Conservation (phyloP, 352 stramenopile species). For the Elongisporangium undulatum region DNA sequence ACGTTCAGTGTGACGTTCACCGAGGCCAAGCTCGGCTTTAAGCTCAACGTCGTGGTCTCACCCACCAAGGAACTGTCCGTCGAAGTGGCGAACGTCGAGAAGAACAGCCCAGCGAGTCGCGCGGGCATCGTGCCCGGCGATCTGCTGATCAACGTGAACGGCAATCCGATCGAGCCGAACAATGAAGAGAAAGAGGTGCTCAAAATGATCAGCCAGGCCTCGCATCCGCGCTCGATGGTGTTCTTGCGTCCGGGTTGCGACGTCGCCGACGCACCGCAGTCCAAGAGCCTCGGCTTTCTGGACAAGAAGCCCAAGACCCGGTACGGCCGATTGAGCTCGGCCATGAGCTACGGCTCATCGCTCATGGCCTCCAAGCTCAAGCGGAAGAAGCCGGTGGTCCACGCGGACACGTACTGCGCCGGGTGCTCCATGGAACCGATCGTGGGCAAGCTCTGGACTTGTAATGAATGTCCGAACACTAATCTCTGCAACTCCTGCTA, state of each 20-base stretch:
- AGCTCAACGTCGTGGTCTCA: slow-evolving; percentile 44
- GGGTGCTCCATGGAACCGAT: slow-evolving; percentile 72
- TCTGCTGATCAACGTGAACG: slow-evolving; percentile 58
- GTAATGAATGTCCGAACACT: slow-evolving; percentile 66
- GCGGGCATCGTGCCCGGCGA: slow-evolving; percentile 55
- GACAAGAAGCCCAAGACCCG: slow-evolving; percentile 49
- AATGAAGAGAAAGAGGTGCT: slow-evolving; percentile 61
- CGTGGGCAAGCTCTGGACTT: slow-evolving; percentile 58
- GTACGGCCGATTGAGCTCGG: slow-evolving; percentile 52
- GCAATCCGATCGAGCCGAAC: slow-evolving; percentile 47
- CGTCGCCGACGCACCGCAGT: slow-evolving; percentile 19
- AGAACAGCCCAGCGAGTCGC: slow-evolving; percentile 42
- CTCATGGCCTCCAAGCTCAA: slow-evolving; percentile 63
- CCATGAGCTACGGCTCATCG: slow-evolving; percentile 53
- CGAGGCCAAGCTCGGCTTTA: slow-evolving; percentile 49
- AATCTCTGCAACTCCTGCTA: slow-evolving; percentile 74
- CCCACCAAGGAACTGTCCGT: slow-evolving; percentile 48
- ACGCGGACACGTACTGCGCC: slow-evolving; percentile 63
- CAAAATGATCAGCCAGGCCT: slow-evolving; percentile 50
- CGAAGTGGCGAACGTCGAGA: slow-evolving; percentile 49
- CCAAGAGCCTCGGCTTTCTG: slow-evolving; percentile 17
- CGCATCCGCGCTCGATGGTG: slow-evolving; percentile 43
- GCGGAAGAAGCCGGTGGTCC: slow-evolving; percentile 61
- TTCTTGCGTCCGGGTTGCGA: slow-evolving; percentile 46
- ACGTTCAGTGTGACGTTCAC: slow-evolving; percentile 66